These are phyloP conservation scores for Yamadazyma dushanensis DNA, from an alignment of 1,139 yeast genomes.

Conservation along the genomic window DNA sequence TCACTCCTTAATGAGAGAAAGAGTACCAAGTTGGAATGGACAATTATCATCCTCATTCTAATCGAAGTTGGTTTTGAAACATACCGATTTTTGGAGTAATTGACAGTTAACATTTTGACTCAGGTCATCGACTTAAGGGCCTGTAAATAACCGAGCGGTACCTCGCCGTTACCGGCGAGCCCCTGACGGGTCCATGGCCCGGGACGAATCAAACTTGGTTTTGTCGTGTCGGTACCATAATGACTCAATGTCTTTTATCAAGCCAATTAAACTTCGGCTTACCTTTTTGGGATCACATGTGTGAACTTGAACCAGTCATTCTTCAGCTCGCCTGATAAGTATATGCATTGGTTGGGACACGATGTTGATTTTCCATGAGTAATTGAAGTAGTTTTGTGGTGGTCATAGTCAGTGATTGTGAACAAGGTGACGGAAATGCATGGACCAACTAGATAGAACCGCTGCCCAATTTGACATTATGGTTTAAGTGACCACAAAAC, in stretches of 20 bases:
- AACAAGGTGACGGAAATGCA: no score
- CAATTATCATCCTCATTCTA: conserved; percentile 76
- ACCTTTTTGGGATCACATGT: background rate
- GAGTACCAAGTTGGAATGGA: conserved; percentile 80
- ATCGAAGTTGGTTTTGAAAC: conserved; percentile 80
- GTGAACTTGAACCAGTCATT: background rate
- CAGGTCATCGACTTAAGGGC: no score
- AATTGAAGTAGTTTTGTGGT: no score
- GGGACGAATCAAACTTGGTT: no score
- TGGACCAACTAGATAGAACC: no score
- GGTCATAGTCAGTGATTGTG: no score
- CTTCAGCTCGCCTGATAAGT: conserved; percentile 1
- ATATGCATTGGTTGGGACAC: no score
- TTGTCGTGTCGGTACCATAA: conserved; percentile 5
- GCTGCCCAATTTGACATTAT: no score
- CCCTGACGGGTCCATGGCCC: conserved; percentile 1
- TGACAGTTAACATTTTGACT: background rate
- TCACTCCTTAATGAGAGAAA: conserved; percentile 76
- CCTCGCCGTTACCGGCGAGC: conserved; percentile 5
- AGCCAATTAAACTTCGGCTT: conserved; percentile 5
- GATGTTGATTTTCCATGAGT: no score
- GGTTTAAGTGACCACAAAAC: no score
- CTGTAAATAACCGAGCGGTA: background rate
- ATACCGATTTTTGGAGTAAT: conserved; percentile 10
- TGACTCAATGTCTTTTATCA: conserved; percentile 7